Base-by-base conservation (phyloP, 148 eudicot species). In the Vaccinium myrtillus region DNA sequence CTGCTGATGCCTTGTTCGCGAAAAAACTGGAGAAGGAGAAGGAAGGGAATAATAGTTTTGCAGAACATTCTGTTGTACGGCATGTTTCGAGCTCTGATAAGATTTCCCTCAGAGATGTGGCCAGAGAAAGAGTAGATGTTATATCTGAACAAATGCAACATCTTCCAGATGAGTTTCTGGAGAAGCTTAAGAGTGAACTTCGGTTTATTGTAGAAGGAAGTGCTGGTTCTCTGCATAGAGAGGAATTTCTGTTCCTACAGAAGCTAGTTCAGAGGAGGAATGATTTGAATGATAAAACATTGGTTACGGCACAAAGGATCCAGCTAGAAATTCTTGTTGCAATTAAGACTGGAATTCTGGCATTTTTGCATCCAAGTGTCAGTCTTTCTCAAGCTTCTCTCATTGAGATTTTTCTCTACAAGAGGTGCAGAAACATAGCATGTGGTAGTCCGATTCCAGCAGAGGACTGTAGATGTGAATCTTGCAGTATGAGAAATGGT, bases 301-400 rank as follows among this genome's bases (percentile, higher is more conserved):
- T 92, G 86, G 81, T 83, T 77, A 83, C 85, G 36, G 91, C 94
- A 18, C 92, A 91, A 32, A 89, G 92, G 63, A 91, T 87, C 46
- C 94, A 92, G 77, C 89, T 92, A 39, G 93, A 92, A 80, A 80
- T 92, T 82, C 91, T 92, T 79, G 94, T 92, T 74, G 88, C 93
- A 58, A 85, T 92, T 48, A 92, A 91, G 73, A 91, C 86, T 85
- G 94, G 94, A 77, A 92, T 91, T 77, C 93, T 89, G 87, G 93
- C 91, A 2, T 92, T 92, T 75, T 87, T 92, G 84, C 93, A 90
- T 86, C 93, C 92, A 58, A 91, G 85, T 59, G 85, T 92, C 7
- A 85, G 89, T 84, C 92, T 92, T 39, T 89, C 94, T n/a, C 91
- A 91, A 23, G 85, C 88, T 85, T 89, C 89, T 71, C 90, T 92